A percentile compares a stretch with the other conserved stretches of the same genome.
phyloP scores from a whole-genome alignment of 148 eudicot species.

The Silene uniflora region DNA sequence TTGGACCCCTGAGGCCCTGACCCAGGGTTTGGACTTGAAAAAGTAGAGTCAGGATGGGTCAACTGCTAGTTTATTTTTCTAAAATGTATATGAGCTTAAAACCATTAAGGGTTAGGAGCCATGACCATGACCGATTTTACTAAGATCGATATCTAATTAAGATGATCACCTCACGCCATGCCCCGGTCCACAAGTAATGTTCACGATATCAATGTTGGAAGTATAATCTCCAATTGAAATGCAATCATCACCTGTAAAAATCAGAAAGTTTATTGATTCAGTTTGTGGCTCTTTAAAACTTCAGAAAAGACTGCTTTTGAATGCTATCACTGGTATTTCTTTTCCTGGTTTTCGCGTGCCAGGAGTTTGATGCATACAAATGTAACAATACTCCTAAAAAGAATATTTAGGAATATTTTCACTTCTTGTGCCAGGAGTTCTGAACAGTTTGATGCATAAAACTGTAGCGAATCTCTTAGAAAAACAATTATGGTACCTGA shows the following conservation, averaged over 20 bases:
- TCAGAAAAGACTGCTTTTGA: background rate
- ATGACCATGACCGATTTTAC: too few relatives aligned
- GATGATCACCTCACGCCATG: slow-evolving; percentile 58
- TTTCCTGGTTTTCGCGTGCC: background rate
- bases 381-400: background rate
- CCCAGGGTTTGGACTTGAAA: too few relatives aligned
- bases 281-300: background rate
- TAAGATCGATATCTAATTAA: background rate
- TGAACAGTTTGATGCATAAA: background rate
- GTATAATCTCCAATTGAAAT: slow-evolving; percentile 59
- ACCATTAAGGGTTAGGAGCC: background rate
- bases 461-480: background rate
- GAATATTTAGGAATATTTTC: background rate
- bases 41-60: too few relatives aligned
- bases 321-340: background rate
- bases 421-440: background rate
- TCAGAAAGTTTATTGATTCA: background rate
- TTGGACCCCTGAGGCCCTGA: too few relatives aligned
- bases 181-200: slow-evolving; percentile 68
- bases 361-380: background rate
- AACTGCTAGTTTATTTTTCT: too few relatives aligned
- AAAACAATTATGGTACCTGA: slow-evolving; percentile 26
- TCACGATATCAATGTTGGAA: slow-evolving; percentile 37
- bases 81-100: background rate
- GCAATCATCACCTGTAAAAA: slow-evolving; percentile 59